Evolutionary conservation across 306 rosid genomes (phyloP).

Genomic region (Inga laurina): DNA sequence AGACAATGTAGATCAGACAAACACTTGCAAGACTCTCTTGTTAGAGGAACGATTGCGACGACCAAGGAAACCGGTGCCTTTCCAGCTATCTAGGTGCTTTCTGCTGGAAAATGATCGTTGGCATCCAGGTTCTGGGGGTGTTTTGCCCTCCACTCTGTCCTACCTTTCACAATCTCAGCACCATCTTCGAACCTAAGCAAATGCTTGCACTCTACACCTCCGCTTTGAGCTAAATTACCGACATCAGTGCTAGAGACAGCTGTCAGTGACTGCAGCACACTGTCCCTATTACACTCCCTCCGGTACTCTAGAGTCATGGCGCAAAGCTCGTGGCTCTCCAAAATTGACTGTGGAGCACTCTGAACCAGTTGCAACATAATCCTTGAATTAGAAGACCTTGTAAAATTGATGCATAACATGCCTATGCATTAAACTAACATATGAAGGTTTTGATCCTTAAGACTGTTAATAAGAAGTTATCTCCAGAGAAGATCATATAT

Average conservation of each 20-base stretch:
- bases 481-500: background rate
- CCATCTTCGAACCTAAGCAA: slow-evolving; percentile 88
- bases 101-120: slow-evolving; percentile 59
- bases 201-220: slow-evolving; percentile 83
- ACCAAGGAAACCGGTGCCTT: slow-evolving; percentile 27
- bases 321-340: slow-evolving; percentile 91
- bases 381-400: slow-evolving; percentile 4
- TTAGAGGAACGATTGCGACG: slow-evolving; percentile 28
- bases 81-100: slow-evolving; percentile 52
- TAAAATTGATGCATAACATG: slow-evolving; percentile 5
- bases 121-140: slow-evolving; percentile 47
- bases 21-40: slow-evolving; percentile 54
- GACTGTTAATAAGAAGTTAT: background rate
- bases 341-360: slow-evolving; percentile 91
- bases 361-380: slow-evolving; percentile 43
- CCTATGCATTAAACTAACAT: slow-evolving; percentile 2
- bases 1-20: slow-evolving; percentile 47
- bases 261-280: slow-evolving; percentile 85
- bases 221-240: slow-evolving; percentile 56
- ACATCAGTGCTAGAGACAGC: slow-evolving; percentile 58
- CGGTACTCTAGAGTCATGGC: slow-evolving; percentile 87
- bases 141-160: slow-evolving; percentile 95
- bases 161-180: slow-evolving; percentile 84
- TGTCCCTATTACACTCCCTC: slow-evolving; percentile 98
- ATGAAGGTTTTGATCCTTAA: background rate